phyloP scores from a whole-genome alignment of 106 monocot genomes.

The Allium cepa region DNA sequence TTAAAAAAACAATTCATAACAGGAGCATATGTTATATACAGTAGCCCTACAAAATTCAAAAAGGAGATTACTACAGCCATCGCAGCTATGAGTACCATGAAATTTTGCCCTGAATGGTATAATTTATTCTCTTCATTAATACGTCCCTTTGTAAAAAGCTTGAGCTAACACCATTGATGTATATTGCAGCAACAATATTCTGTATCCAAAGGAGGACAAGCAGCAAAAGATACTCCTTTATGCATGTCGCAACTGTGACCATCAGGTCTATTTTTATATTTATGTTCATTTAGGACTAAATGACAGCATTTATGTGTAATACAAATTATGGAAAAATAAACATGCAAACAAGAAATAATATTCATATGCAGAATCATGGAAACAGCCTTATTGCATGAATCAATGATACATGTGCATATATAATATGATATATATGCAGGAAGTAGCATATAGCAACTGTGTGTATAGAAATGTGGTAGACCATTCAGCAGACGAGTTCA shows the following conservation, averaged over 20 bases:
- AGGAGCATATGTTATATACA: no score
- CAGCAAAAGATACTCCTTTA: slow-evolving; percentile 33
- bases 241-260: slow-evolving; percentile 56
- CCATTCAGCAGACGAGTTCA: slow-evolving; percentile 27
- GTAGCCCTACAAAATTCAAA: no score
- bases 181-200: slow-evolving; percentile 42
- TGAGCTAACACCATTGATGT: no score
- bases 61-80: no score
- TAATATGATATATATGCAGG: slow-evolving; percentile 8
- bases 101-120: slow-evolving; percentile 42
- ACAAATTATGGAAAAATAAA: not conserved
- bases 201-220: slow-evolving; percentile 54
- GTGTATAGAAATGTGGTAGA: slow-evolving; percentile 36
- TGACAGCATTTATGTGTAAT: not conserved
- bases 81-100: slow-evolving; percentile 32
- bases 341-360: not conserved
- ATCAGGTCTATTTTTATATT: slow-evolving; percentile 23
- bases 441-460: slow-evolving; percentile 33
- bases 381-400: not conserved
- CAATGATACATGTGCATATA: not conserved
- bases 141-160: not conserved
- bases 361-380: not conserved
- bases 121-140: not conserved
- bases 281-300: not conserved
- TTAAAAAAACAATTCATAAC: not conserved